A percentile compares a stretch with the other conserved stretches of the same genome.
These are phyloP conservation scores for Mariannaea elegans DNA, from an alignment of 2,329 filamentous ascomycete genomes.

Conservation along the genomic window DNA sequence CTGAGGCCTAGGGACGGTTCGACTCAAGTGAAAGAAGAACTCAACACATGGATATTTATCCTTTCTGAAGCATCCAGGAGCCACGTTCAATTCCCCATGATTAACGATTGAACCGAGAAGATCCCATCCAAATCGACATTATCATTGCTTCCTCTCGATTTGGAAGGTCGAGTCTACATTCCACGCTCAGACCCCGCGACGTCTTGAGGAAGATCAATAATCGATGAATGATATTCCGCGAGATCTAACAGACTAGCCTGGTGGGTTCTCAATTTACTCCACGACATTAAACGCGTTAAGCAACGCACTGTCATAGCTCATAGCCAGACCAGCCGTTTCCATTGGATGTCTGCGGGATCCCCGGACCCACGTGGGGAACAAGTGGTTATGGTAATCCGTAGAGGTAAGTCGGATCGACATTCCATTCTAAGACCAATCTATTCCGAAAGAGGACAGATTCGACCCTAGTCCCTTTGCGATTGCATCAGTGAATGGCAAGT, in stretches of 20 bases:
- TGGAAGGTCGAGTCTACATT: conserved; percentile 12
- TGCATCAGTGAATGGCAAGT: too few species aligned
- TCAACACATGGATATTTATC: conserved; percentile 13
- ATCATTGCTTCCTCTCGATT: background rate
- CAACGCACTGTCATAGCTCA: too few species aligned
- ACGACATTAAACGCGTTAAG: too few species aligned
- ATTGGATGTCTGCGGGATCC: too few species aligned
- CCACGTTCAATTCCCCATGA: background rate
- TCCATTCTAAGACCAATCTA: background rate
- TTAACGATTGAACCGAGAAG: background rate
- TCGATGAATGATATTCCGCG: background rate
- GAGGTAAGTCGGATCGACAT: conserved; percentile 2
- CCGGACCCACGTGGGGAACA: too few species aligned
- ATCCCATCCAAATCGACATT: background rate
- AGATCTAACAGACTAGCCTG: background rate
- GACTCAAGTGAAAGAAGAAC: background rate
- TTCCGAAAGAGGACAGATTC: background rate
- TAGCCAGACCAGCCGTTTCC: too few species aligned
- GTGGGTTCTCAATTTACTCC: too few species aligned
- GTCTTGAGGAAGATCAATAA: background rate
- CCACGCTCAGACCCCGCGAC: background rate
- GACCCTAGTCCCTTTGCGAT: too few species aligned
- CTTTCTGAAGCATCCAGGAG: background rate
- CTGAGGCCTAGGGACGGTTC: background rate
- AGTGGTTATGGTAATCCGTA: too few species aligned